Base-by-base conservation (phyloP, 129 eudicot species). In the Flaveria linearis region DNA sequence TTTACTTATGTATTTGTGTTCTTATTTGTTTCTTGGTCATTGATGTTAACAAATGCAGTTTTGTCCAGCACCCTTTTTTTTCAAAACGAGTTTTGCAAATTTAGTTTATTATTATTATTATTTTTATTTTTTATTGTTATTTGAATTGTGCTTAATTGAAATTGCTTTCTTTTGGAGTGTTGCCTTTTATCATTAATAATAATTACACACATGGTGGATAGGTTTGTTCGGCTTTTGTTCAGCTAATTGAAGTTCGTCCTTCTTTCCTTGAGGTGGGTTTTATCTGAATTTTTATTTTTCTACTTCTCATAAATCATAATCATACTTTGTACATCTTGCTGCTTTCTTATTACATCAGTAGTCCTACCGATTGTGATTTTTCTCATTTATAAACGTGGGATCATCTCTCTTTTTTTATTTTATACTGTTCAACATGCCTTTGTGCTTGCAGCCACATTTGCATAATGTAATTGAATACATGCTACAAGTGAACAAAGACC, bases 201-300 rank as follows among this genome's bases (percentile, higher is more conserved):
- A 71, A 30, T 57, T 76, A 8, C 49, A 46, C 25, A 16, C 72
- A 23, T 82, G 70, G 76, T 80, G 80, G 56, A 69, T 88, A 94
- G 99, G 99, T 94, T 36, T 94, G 96, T 76, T 83, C 96, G 22
- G 97, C 97, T 69, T 94, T 94, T 61, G 99, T 94, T 76, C 97
- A 91, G 84, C 87, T 94, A 23, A 91, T 94, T 56, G 99, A 91
- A 89, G 92, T 94, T 78, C 93, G 86, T 39, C 95, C 99, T 47
- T 77, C 88, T 82, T 78, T 91, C 69, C 86, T 94, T 66, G 99
- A 94, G 99, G 99, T 93, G 36, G 58, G 86, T 18, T 63, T 81
- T 69, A 25, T 65, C 5, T 39, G 28, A 9, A 23, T 49, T 41
- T 73, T 50, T 1, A 5, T 10, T 58, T 23, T 36, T 56, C 41